phyloP scores from a whole-genome alignment of 164 flowering plant species.

The Nelumbo lutea region DNA sequence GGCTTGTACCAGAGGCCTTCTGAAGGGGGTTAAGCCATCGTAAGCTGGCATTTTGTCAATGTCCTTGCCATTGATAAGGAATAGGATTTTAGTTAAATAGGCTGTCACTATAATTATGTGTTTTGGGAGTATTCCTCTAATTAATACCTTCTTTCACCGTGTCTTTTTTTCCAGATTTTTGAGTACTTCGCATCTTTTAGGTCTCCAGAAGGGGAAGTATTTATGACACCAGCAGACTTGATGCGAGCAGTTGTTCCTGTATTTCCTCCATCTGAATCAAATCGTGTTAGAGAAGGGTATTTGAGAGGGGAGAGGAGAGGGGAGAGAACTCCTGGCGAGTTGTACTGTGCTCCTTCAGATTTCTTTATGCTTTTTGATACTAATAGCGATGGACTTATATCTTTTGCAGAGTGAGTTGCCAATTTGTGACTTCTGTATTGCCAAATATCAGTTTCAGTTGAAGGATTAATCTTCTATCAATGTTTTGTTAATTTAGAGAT shows the following conservation, averaged over 20 bases:
- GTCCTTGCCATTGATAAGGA: too few species aligned
- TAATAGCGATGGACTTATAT: conserved; percentile 74
- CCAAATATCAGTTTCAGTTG: neutral
- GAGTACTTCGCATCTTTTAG: conserved; percentile 80
- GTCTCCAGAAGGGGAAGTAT: conserved; percentile 58
- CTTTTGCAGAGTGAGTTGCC: conserved; percentile 81
- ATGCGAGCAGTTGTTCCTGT: conserved; percentile 98
- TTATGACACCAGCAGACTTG: conserved; percentile 87
- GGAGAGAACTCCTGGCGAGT: conserved; percentile 63
- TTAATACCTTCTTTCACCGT: neutral
- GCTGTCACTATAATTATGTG: too few species aligned
- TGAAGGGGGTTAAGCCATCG: too few species aligned
- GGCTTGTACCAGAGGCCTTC: too few species aligned
- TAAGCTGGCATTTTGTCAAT: too few species aligned
- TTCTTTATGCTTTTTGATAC: conserved; percentile 93
- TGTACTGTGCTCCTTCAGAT: conserved; percentile 59
- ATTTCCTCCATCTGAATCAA: conserved; percentile 88
- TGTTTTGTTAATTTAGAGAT: conserved; percentile 6
- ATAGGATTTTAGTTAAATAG: too few species aligned
- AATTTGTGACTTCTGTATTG: neutral
- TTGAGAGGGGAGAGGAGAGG: conserved; percentile 82
- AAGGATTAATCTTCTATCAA: neutral
- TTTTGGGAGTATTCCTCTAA: neutral
- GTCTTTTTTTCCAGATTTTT: conserved; percentile 54
- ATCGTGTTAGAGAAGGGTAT: conserved; percentile 69